Evolutionary conservation across 371 early-diverging fungal genomes (phyloP).

Genomic region (Thermomucor indicae-seudaticae): DNA sequence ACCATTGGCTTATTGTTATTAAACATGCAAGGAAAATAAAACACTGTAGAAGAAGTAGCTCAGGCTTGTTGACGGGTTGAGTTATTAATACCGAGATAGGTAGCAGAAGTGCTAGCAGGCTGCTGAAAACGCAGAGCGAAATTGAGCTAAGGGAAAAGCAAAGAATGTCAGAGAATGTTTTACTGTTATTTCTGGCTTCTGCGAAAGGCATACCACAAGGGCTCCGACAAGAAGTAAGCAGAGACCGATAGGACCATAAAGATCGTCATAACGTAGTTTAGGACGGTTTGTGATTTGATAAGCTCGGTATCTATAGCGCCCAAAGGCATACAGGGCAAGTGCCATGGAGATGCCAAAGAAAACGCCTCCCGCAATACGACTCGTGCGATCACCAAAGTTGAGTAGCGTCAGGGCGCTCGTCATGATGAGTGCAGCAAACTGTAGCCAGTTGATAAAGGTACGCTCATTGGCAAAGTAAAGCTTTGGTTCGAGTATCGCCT

Average conservation of each 20-base stretch:
- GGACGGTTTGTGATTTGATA: constrained; percentile 42
- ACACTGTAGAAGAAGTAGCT: constrained; percentile 1
- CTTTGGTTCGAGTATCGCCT: constrained; percentile 80
- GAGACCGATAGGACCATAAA: constrained; percentile 76
- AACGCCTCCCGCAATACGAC: constrained; percentile 56
- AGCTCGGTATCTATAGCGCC: constrained; percentile 87
- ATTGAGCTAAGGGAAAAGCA: constrained; percentile 13
- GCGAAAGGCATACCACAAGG: constrained; percentile 59
- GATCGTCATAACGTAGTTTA: constrained; percentile 55
- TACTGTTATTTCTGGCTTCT: background rate
- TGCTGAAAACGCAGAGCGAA: constrained; percentile 8
- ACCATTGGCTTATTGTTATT: too few species aligned
- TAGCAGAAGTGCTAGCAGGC: background rate
- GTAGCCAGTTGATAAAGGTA: constrained; percentile 86
- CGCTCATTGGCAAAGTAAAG: constrained; percentile 97
- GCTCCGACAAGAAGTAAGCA: constrained; percentile 77
- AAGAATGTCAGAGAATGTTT: background rate
- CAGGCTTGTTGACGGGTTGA: constrained; percentile 4
- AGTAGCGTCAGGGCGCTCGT: constrained; percentile 64
- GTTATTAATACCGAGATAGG: constrained; percentile 16
- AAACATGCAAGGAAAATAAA: too few species aligned
- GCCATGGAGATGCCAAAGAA: constrained; percentile 72
- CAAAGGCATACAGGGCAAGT: constrained; percentile 77
- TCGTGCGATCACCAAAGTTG: constrained; percentile 70
- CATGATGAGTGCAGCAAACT: constrained; percentile 61